These are phyloP conservation scores for Podaxis sp. DNA, from an alignment of 768 basidiomycete genomes.

Conservation along the genomic window DNA sequence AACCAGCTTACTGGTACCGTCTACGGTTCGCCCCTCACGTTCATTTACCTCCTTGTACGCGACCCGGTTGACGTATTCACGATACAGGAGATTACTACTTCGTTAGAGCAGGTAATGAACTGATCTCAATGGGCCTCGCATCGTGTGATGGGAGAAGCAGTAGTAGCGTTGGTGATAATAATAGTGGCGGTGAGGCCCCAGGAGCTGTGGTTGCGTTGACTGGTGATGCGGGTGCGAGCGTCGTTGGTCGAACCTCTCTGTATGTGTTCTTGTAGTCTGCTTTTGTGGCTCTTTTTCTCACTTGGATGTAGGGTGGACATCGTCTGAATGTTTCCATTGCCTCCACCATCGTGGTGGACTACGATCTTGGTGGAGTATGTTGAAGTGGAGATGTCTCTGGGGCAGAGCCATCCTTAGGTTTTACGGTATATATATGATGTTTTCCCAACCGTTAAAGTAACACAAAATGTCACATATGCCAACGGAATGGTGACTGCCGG, in stretches of 20 bases:
- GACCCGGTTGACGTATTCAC: constrained; percentile 2
- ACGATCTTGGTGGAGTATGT: background rate
- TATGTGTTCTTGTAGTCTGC: background rate
- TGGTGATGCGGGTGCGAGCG: background rate
- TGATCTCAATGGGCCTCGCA: constrained; percentile 45
- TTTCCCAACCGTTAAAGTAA: too few species aligned
- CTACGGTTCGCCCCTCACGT: constrained; percentile 32
- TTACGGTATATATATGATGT: too few species aligned
- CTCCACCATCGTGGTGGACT: background rate
- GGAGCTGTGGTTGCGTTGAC: background rate
- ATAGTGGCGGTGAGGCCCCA: background rate
- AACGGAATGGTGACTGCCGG: too few species aligned
- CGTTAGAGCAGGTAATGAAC: constrained; percentile 53
- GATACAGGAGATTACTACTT: constrained; percentile 62
- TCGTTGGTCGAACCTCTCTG: background rate
- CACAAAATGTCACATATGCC: too few species aligned
- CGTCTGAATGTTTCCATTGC: background rate
- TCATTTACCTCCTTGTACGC: background rate
- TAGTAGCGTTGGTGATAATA: background rate
- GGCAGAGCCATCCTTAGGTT: too few species aligned
- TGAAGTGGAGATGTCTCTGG: too few species aligned
- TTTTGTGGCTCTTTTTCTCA: background rate
- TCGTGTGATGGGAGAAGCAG: constrained; percentile 27
- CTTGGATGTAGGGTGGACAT: background rate
- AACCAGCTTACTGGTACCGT: constrained; percentile 64